These are phyloP conservation scores for Lactifluus echinatus DNA, from an alignment of 768 basidiomycete genomes.

Conservation along the genomic window DNA sequence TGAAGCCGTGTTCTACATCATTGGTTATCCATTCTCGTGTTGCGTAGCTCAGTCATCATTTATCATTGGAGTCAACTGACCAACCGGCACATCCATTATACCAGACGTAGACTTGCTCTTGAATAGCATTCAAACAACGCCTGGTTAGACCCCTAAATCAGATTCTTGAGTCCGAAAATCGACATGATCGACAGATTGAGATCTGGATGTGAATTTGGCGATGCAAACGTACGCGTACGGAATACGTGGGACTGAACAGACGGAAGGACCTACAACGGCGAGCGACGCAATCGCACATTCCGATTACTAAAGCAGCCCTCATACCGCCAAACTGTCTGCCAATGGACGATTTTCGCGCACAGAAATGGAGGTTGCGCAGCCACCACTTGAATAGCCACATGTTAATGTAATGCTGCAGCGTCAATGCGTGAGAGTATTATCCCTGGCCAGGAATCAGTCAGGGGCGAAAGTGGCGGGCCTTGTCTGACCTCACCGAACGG, in stretches of 20 bases:
- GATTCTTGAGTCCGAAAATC: conserved; percentile 2
- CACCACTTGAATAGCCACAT: neutral
- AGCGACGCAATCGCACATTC: conserved; percentile 1
- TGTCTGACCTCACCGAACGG: neutral
- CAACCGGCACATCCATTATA: neutral
- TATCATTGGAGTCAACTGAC: conserved; percentile 7
- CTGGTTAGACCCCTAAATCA: conserved; percentile 6
- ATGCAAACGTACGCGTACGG: neutral
- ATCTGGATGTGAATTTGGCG: conserved; percentile 2
- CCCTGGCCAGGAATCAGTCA: neutral
- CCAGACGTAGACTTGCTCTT: neutral
- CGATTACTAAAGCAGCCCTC: neutral
- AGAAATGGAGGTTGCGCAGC: neutral
- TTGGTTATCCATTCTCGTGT: neutral
- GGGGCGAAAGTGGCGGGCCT: too few relatives aligned
- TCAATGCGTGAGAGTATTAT: neutral
- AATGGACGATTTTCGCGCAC: neutral
- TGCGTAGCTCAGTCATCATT: neutral
- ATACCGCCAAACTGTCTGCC: neutral
- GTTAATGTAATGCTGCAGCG: neutral
- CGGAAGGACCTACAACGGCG: neutral
- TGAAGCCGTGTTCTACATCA: neutral
- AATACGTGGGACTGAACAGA: neutral
- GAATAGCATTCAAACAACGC: neutral
- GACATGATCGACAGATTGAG: conserved; percentile 1